Conservation (phyloP, 108 stramenopile genomes). For the Cyclotella sp. region DNA sequence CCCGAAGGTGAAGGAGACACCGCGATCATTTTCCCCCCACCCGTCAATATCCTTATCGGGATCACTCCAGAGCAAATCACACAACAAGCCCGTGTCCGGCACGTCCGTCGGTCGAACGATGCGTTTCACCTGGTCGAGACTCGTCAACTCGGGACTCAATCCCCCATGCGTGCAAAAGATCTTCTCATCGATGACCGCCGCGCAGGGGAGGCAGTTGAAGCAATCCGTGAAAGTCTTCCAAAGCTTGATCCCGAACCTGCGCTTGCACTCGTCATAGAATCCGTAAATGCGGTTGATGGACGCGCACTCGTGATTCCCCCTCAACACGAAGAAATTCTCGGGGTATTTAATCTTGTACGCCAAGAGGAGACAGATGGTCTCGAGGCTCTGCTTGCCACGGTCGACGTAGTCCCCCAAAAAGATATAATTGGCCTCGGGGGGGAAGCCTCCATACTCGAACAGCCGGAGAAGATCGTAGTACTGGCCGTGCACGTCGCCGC, state of each 20-base stretch:
- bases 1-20: slow-evolving; percentile 99
- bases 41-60: slow-evolving; percentile 99
- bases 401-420: slow-evolving; percentile 99
- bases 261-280: slow-evolving; percentile 99
- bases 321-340: slow-evolving; percentile 98
- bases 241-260: slow-evolving; percentile 97
- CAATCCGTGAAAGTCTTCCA: slow-evolving; percentile 99
- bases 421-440: slow-evolving; percentile 97
- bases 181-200: slow-evolving; percentile 99
- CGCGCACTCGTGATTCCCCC: slow-evolving; percentile 99
- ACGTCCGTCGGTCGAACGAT: slow-evolving; percentile 98
- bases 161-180: slow-evolving; percentile 99
- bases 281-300: slow-evolving; percentile 99
- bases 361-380: slow-evolving; percentile 97
- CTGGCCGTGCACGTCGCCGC: slow-evolving; percentile 96
- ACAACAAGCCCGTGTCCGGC: slow-evolving; percentile 98
- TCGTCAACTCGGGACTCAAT: slow-evolving; percentile 95
- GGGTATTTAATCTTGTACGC: slow-evolving; percentile 99
- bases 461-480: slow-evolving; percentile 98
- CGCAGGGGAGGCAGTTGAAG: slow-evolving; percentile 99
- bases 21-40: slow-evolving; percentile 99
- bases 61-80: slow-evolving; percentile 99
- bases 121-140: slow-evolving; percentile 96
- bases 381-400: slow-evolving; percentile 97
- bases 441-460: slow-evolving; percentile 98